Evolutionary conservation across 768 basidiomycete species (phyloP), one percentile per base, ranked within the genome.

Genomic region (Tylopilus subfusipes): DNA sequence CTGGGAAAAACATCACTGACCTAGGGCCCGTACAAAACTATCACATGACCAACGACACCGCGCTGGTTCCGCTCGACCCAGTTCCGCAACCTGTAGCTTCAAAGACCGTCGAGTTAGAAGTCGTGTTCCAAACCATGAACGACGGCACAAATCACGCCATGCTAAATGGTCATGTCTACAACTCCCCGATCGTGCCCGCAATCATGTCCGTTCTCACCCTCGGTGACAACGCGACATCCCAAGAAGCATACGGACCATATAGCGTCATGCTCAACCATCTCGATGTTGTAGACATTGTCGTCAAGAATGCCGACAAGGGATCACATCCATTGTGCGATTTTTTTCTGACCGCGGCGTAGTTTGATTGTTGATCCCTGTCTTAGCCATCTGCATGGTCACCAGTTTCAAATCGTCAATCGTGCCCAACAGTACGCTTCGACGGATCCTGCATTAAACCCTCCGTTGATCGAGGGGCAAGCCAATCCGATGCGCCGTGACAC

Each of bases 401-500:
- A 86, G 63, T 81, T 85, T 73, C 86, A 89, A 75, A 80, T 98
- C 57, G 84, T 96, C 21, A 78, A 82, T 52, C 85, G 88, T 50
- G 79, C 83, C 2, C 60, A 76, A 50, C 81, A 95, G 66, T 92
- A 84, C 61, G 82, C 82, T 0, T 86, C 87, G 1, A 72, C 79
- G 62, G 90, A 98, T 70, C 81, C 89, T 1, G 63, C 73, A 2
- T 75, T 94, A 44, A 96, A 96, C 72, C 93, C 92, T 14, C 85
- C 89, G 0, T 72, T 92, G 52, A 74, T 78, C 22, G 89, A 93
- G 71, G 85, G 82, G 14, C 88, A 92, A 62, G 67, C 74, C 1
- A 99, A 98, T 73, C 96, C 95, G 2, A 83, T 95, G 64, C 84
- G 93, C n/a, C 81, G 96, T 38, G 96, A 99, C 70, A 95, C 93